Conservation (phyloP, 768 basidiomycete species). For the Tricholoma saponaceum region DNA sequence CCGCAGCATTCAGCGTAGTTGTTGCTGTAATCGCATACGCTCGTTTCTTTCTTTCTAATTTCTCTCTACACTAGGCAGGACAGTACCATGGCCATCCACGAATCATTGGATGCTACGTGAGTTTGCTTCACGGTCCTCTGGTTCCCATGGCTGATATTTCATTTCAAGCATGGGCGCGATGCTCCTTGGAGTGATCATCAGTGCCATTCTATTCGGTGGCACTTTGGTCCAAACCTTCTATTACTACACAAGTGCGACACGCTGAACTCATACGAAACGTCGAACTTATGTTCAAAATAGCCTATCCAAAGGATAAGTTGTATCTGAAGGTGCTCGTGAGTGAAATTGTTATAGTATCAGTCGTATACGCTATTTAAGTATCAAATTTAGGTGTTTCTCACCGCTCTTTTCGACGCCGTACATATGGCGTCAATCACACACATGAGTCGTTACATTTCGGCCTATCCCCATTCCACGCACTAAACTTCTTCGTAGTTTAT, state of each 20-base stretch:
- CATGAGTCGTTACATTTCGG: constrained; percentile 27
- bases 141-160: no score
- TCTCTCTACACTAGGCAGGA: no score
- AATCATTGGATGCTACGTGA: no score
- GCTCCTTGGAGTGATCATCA: constrained; percentile 4
- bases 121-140: no score
- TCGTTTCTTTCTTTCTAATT: no score
- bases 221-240: constrained; percentile 7
- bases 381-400: constrained; percentile 31
- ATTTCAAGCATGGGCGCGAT: not conserved
- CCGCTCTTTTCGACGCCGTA: constrained; percentile 39
- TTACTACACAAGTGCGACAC: constrained; percentile 4
- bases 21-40: no score
- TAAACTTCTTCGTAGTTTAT: constrained; percentile 1
- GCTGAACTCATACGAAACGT: not conserved
- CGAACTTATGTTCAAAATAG: not conserved
- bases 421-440: constrained; percentile 48
- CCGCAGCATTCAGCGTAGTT: no score
- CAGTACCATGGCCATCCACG: no score
- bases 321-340: constrained; percentile 12
- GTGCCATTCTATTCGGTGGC: constrained; percentile 4
- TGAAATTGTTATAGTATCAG: not conserved
- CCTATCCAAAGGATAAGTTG: constrained; percentile 16
- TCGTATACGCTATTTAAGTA: not conserved
- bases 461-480: no score